Percentiles rank a stretch among this genome's conserved stretches.
Evolutionary conservation across 805 yeast species (phyloP).

Genomic region (Yamadazyma scolyti): DNA sequence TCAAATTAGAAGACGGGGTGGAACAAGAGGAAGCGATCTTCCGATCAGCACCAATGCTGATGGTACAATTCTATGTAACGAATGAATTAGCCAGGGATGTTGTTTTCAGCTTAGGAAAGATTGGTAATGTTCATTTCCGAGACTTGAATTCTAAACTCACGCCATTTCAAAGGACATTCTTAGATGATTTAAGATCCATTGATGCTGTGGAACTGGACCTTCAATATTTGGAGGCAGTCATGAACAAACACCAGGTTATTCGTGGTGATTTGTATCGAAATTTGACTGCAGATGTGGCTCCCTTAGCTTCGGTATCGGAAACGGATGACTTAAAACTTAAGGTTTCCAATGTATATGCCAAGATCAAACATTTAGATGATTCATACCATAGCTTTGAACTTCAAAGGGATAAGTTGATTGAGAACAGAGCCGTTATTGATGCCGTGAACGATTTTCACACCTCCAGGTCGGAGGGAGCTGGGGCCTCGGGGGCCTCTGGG

Average conservation of each 20-base stretch:
- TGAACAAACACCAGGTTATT: constrained; percentile 27
- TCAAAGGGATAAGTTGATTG: constrained; percentile 22
- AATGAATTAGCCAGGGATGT: constrained; percentile 43
- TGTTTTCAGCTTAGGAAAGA: constrained; percentile 33
- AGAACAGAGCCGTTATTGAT: constrained; percentile 32
- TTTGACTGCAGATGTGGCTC: constrained; percentile 53
- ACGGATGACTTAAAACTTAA: constrained; percentile 28
- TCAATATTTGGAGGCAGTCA: constrained; percentile 19
- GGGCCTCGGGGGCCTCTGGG: no score
- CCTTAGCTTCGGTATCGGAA: constrained; percentile 34
- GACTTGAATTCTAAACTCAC: constrained; percentile 47
- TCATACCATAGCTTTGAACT: constrained; percentile 25
- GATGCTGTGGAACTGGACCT: constrained; percentile 33
- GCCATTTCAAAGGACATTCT: constrained; percentile 44
- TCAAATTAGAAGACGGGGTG: neutral
- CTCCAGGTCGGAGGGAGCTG: no score
- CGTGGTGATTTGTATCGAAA: constrained; percentile 22
- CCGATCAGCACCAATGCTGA: constrained; percentile 47
- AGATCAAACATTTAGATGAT: constrained; percentile 35
- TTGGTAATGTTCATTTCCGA: constrained; percentile 41
- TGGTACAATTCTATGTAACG: constrained; percentile 47
- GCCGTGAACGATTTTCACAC: constrained; percentile 31
- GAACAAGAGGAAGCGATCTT: constrained; percentile 32
- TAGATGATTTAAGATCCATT: constrained; percentile 35
- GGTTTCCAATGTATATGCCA: constrained; percentile 21